Percentiles rank a stretch among this genome's conserved stretches.
Conservation (phyloP, 2,329 filamentous ascomycete species). For the Colletotrichum horii region DNA sequence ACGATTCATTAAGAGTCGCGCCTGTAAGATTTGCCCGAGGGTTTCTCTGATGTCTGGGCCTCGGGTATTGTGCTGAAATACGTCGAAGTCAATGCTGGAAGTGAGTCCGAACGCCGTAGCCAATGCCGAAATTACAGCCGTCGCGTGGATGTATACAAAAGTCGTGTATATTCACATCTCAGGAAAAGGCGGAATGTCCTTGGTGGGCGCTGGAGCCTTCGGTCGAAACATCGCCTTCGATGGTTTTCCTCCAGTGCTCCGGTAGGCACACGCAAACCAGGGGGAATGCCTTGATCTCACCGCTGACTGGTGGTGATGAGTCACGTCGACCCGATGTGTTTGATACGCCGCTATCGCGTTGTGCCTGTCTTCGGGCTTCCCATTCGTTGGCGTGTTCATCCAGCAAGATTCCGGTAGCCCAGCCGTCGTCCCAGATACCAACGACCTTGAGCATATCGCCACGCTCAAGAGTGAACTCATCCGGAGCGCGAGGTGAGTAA, state of each 20-base stretch:
- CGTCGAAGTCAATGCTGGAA: constrained; percentile 1
- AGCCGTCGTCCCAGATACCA: constrained; percentile 98
- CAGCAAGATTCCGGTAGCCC: constrained; percentile 91
- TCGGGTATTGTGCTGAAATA: not conserved
- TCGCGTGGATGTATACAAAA: constrained; percentile 26
- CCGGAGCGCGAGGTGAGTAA: constrained; percentile 90
- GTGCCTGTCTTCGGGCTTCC: constrained; percentile 75
- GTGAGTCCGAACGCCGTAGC: constrained; percentile 41
- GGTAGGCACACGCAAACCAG: constrained; percentile 95
- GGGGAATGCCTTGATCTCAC: constrained; percentile 97
- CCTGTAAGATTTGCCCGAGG: not conserved
- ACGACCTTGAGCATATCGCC: constrained; percentile 98
- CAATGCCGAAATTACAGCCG: constrained; percentile 34
- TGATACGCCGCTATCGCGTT: constrained; percentile 93
- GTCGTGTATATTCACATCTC: constrained; percentile 21
- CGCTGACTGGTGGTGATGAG: constrained; percentile 67
- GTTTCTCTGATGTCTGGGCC: not conserved
- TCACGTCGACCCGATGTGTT: constrained; percentile 72
- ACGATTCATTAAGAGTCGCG: constrained; percentile 7
- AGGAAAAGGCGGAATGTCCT: constrained; percentile 29
- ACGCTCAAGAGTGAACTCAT: constrained; percentile 91
- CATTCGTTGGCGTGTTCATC: constrained; percentile 88
- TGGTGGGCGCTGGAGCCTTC: constrained; percentile 58
- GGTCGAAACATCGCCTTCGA: constrained; percentile 83
- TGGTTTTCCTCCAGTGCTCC: constrained; percentile 95